Conservation (phyloP, 208 protist species). For the Trypanosoma avium region DNA sequence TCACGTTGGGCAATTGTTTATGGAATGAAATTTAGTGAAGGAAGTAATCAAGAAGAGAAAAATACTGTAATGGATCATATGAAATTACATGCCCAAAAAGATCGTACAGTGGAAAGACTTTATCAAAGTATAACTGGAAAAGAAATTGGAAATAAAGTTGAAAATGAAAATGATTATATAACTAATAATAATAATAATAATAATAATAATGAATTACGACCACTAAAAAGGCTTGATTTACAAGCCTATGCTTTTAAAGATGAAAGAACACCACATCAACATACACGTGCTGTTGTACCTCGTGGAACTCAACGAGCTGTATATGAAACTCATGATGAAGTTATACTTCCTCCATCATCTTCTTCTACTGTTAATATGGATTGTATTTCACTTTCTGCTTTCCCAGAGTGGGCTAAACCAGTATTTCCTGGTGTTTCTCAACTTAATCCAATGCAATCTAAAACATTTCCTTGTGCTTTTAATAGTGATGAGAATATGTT, state of each 20-base stretch:
- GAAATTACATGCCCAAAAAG: conserved; percentile 57
- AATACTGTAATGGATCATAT: conserved; percentile 75
- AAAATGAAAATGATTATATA: neutral
- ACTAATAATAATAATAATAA: conserved; percentile 20
- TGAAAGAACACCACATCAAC: conserved; percentile 74
- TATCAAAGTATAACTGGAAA: conserved; percentile 86
- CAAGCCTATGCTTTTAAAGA: conserved; percentile 77
- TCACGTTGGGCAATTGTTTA: conserved; percentile 86
- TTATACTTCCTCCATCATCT: conserved; percentile 70
- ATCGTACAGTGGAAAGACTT: conserved; percentile 64
- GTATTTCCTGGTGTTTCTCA: conserved; percentile 61
- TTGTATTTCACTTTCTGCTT: conserved; percentile 32
- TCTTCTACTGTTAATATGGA: conserved; percentile 18
- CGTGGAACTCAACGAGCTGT: conserved; percentile 59
- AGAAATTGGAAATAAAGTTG: conserved; percentile 38
- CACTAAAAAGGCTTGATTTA: conserved; percentile 70
- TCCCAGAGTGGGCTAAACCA: conserved; percentile 66
- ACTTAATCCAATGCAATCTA: conserved; percentile 98
- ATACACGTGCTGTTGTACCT: conserved; percentile 68
- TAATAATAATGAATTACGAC: too few relatives aligned
- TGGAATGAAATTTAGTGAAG: conserved; percentile 65
- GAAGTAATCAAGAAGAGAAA: conserved; percentile 62
- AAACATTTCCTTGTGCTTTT: conserved; percentile 95
- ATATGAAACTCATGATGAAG: conserved; percentile 88
- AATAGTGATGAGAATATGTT: conserved; percentile 97